Base-by-base conservation (phyloP, 306 rosid species). In the Cicer cuneatum region DNA sequence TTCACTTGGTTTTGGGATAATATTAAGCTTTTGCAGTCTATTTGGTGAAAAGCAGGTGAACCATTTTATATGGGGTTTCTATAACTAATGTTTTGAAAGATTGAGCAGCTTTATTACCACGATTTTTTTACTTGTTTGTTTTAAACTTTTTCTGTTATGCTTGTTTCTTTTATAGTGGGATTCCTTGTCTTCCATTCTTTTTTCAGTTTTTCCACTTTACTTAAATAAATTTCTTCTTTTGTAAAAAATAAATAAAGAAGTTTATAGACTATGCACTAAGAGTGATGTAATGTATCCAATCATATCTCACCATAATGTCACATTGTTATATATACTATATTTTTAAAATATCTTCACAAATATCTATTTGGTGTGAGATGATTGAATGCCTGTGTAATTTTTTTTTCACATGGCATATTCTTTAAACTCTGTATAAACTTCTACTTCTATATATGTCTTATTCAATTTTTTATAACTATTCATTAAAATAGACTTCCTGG, bases 31-130 rank as follows among this genome's bases (percentile, higher is more conserved):
- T 49, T 56, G 39, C 39, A 24, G 60, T 53, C 13, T 53, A 41
- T 71, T 71, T 41, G 10, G 52, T 45, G 64, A 40, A 54, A 54
- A 71, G 54, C 24, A 54, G 18, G 2, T 21, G 6, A 6, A 6
- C 62, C 61, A 53, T 53, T 41, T 53, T 18, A 54, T 39, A 21
- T 11, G n/a, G 66, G 21, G 56, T 5, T 56, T 71, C 54, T 21
- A 39, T 21, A 18, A 53, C 41, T 54, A 42, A 39, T 71, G 15
- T 15, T 6, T 41, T 10, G 6, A 59, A 19, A 42, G 68, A 43
- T 42, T 72, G 43, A 14, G 35, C 46, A 24, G 15, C 24, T 72
- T 29, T n/a, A 7, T 58, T 57, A 35, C 66, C 2, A 1, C 16
- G 59, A 18, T 9, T 54, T 54, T 53, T 24, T 2, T 10, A 15